Evolutionary conservation across 148 eudicot species (phyloP), one percentile per base, ranked within the genome.

Genomic region (Vaccinium vitisidaea): DNA sequence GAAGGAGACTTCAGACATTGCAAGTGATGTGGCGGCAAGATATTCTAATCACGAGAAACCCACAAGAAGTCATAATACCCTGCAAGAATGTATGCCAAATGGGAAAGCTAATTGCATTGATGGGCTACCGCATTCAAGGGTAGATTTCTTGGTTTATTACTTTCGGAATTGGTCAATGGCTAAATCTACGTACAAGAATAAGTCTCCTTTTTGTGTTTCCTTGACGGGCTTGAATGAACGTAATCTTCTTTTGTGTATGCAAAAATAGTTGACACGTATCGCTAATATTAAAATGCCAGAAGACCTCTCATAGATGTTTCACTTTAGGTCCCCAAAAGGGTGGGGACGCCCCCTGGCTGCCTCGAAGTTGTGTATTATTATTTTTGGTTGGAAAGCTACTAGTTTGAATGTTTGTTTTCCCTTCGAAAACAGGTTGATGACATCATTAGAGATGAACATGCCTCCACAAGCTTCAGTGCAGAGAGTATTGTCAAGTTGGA

Each of bases 401-500:
- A 13, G 39, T 55, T 54, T 79, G 50, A 80, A 58, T 52, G 4
- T 30, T 23, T 79, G 27, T 30, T 50, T 59, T 18, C 65, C 49
- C 59, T 56, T 81, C n/a, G 32, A 46, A 70, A 77, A 67, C 71
- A 90, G 88, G 86, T 52, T 49, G 74, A 52, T 56, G 82, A 76
- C 50, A 77, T 27, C 77, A 23, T 78, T 76, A 49, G 75, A 16
- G 77, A 82, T 48, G 73, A 54, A 43, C 49, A 71, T 43, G 79
- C 84, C 65, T 67, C 16, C 23, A n/a, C 59, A 7, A 83, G 30
- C 69, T 55, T 82, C 39, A 23, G 49, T 56, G 46, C 79, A 21
- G 11, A 8, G 30, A 61, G 78, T 10, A 50, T 87, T 15, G 85
- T 92, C 92, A 75, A 86, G 94, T 19, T 88, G 92, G 92, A 88